These are phyloP conservation scores for Erythrophleum fordii DNA, from an alignment of 306 rosid genomes.

Conservation along the genomic window DNA sequence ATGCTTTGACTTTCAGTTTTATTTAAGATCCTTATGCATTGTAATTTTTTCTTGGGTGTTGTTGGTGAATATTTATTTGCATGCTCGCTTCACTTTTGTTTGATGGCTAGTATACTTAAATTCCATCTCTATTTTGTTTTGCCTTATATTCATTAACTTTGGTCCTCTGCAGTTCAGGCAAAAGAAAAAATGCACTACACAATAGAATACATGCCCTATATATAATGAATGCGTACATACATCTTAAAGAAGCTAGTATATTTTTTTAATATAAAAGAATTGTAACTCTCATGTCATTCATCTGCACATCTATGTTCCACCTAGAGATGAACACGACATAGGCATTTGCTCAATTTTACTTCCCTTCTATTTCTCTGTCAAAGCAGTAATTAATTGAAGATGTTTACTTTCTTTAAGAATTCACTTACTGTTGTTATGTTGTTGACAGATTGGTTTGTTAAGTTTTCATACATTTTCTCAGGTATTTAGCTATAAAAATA, in stretches of 20 bases:
- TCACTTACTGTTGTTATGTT: neutral
- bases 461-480: too few relatives aligned
- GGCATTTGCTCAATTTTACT: neutral
- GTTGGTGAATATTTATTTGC: constrained; percentile 2
- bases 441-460: too few relatives aligned
- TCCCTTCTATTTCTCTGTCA: neutral
- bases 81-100: neutral
- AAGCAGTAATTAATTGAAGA: neutral
- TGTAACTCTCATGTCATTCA: neutral
- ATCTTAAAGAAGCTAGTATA: neutral
- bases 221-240: constrained; percentile 8
- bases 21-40: constrained; percentile 4
- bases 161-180: constrained; percentile 10
- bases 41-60: neutral
- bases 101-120: neutral
- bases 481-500: too few relatives aligned
- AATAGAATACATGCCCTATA: neutral
- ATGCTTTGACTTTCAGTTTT: constrained; percentile 21
- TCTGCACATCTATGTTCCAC: neutral
- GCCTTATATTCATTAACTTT: constrained; percentile 1
- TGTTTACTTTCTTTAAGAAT: neutral
- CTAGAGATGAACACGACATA: neutral
- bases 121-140: neutral
- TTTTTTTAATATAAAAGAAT: neutral
- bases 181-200: neutral